Percentiles rank a stretch among this genome's conserved stretches.
These are phyloP conservation scores for Simplicillium aogashimaense DNA, from an alignment of 2,329 filamentous ascomycete species.

Conservation along the genomic window DNA sequence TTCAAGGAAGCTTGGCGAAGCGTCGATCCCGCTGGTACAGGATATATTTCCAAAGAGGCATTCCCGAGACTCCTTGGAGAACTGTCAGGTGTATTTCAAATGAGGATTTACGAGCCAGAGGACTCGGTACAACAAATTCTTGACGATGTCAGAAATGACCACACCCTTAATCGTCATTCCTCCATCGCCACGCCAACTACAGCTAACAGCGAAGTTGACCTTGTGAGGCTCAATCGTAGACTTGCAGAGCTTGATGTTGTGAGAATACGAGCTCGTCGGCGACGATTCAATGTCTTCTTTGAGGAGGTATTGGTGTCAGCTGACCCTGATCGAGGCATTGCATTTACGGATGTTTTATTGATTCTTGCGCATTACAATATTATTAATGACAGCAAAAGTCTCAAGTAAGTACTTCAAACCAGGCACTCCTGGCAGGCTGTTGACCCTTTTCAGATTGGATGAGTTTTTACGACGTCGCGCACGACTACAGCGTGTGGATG, in stretches of 20 bases:
- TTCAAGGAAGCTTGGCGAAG: constrained; percentile 99
- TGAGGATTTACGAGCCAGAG: constrained; percentile 89
- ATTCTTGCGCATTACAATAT: constrained; percentile 97
- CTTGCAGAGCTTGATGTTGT: constrained; percentile 63
- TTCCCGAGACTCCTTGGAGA: constrained; percentile 86
- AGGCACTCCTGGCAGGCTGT: too few relatives aligned
- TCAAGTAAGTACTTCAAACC: constrained; percentile 43
- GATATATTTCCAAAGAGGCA: constrained; percentile 80
- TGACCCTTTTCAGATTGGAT: constrained; percentile 57
- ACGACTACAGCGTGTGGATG: constrained; percentile 84
- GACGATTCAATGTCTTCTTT: constrained; percentile 87
- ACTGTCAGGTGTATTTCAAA: constrained; percentile 90
- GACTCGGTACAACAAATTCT: constrained; percentile 80
- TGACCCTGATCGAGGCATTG: constrained; percentile 80
- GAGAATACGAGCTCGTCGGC: constrained; percentile 64
- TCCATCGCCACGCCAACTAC: constrained; percentile 35
- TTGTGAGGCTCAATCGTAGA: constrained; percentile 65
- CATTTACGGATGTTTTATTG: constrained; percentile 87
- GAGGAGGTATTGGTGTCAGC: constrained; percentile 93
- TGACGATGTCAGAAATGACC: constrained; percentile 64
- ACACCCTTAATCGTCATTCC: constrained; percentile 39
- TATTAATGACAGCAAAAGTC: constrained; percentile 93
- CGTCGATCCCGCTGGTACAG: constrained; percentile 82
- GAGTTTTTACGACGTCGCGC: constrained; percentile 88
- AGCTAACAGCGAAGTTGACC: constrained; percentile 53